Conservation (phyloP, 441 rosid genomes). For the Capsella rubella region DNA sequence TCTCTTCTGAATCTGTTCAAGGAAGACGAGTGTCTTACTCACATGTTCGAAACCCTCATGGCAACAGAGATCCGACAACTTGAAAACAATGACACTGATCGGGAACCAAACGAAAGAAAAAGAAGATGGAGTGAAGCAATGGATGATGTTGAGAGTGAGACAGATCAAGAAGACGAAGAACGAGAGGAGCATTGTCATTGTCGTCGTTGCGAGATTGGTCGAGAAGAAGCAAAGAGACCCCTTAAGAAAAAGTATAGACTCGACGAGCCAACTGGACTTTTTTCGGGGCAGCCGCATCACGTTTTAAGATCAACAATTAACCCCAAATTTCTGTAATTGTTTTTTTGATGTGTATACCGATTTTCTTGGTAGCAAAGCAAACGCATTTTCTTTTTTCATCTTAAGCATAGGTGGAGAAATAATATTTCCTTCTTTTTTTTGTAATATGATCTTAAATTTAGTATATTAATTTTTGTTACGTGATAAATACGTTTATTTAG, state of each 20-base stretch:
- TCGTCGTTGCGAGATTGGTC: background rate
- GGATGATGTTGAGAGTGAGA: background rate
- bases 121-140: background rate
- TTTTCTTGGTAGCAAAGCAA: too few relatives aligned
- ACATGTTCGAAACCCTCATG: constrained; percentile 11
- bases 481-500: too few relatives aligned
- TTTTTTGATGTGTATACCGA: background rate
- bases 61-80: constrained; percentile 3
- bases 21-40: background rate
- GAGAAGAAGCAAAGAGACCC: background rate
- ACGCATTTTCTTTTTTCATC: too few relatives aligned
- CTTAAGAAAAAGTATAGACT: background rate
- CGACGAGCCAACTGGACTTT: too few relatives aligned
- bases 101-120: background rate
- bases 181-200: background rate
- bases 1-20: background rate
- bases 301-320: background rate
- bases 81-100: background rate
- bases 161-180: background rate
- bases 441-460: too few relatives aligned
- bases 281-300: too few relatives aligned
- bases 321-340: background rate
- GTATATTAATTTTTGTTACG: too few relatives aligned
- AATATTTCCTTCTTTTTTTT: too few relatives aligned
- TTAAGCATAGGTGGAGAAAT: too few relatives aligned